phyloP scores from a whole-genome alignment of 768 basidiomycete genomes.

The Rhodotorula toruloides region DNA sequence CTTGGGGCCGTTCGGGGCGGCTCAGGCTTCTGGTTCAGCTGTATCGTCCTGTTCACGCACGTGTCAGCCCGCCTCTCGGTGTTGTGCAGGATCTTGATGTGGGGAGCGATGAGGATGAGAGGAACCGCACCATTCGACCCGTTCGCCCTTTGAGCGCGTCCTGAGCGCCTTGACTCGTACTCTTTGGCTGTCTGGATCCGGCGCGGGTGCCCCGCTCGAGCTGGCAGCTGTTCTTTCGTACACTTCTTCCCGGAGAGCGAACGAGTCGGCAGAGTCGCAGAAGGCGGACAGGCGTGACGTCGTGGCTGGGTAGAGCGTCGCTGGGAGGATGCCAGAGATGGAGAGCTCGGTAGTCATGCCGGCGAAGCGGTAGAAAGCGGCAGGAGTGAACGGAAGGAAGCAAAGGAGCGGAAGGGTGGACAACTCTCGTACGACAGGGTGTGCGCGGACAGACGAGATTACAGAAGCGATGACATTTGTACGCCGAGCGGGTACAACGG shows the following conservation, averaged over 20 bases:
- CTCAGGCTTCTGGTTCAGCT: conserved; percentile 19
- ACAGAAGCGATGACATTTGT: background rate
- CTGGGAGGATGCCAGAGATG: conserved; percentile 8
- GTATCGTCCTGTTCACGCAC: background rate
- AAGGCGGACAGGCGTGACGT: conserved; percentile 1
- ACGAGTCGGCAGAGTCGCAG: conserved; percentile 9
- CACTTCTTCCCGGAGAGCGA: conserved; percentile 12
- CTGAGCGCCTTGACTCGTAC: conserved; percentile 13
- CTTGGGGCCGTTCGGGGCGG: conserved; percentile 5
- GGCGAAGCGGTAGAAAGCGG: background rate
- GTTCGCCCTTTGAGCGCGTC: background rate
- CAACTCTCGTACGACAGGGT: background rate
- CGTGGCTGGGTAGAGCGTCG: background rate
- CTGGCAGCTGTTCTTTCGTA: background rate
- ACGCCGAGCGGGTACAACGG: background rate
- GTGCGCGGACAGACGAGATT: background rate
- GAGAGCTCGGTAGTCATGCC: conserved; percentile 18
- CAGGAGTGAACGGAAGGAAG: background rate
- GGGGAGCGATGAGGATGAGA: background rate
- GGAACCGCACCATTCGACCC: conserved; percentile 12
- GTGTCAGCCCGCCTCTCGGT: too few relatives aligned
- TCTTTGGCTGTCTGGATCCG: background rate
- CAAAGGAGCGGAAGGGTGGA: background rate
- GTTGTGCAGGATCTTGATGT: too few relatives aligned
- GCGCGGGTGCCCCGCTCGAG: background rate